Percentiles rank a stretch among this genome's conserved stretches.
phyloP scores from a whole-genome alignment of 2,329 filamentous ascomycete species.

The Ascochyta koolunga region DNA sequence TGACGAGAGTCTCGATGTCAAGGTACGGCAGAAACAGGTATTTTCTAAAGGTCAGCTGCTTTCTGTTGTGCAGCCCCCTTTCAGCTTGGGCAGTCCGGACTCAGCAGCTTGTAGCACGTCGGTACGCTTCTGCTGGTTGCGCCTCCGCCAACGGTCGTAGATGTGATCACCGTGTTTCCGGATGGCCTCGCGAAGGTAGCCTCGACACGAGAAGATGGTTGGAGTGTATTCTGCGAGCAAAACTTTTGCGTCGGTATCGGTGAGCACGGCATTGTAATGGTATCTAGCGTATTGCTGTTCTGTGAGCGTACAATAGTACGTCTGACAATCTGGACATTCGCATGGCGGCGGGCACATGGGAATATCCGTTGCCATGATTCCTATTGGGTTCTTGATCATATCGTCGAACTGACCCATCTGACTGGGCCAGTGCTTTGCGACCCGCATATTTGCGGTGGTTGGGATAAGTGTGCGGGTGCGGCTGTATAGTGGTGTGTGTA shows the following conservation, averaged over 20 bases:
- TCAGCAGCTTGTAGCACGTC: not conserved
- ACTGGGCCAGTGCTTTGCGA: not conserved
- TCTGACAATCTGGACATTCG: not conserved
- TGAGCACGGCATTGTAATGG: not conserved
- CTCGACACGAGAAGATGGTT: not conserved
- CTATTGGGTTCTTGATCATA: too few species aligned
- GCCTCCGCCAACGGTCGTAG: not conserved
- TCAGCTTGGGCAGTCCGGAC: not conserved
- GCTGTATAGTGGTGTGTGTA: too few species aligned
- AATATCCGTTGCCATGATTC: not conserved
- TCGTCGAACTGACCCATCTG: too few species aligned
- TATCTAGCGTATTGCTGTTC: not conserved
- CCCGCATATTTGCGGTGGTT: not conserved
- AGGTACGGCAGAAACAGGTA: not conserved
- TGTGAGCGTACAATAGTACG: not conserved
- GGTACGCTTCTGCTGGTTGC: not conserved
- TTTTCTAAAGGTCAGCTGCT: not conserved
- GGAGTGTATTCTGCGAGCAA: not conserved
- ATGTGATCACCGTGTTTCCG: not conserved
- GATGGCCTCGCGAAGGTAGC: not conserved
- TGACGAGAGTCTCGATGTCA: not conserved
- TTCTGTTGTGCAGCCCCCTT: not conserved
- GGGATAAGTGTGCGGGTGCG: too few species aligned
- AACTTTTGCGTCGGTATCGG: not conserved
- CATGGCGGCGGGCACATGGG: not conserved